A percentile compares a stretch with the other conserved stretches of the same genome.
Conservation (phyloP, 768 basidiomycete species). For the Leccinum obscurum region DNA sequence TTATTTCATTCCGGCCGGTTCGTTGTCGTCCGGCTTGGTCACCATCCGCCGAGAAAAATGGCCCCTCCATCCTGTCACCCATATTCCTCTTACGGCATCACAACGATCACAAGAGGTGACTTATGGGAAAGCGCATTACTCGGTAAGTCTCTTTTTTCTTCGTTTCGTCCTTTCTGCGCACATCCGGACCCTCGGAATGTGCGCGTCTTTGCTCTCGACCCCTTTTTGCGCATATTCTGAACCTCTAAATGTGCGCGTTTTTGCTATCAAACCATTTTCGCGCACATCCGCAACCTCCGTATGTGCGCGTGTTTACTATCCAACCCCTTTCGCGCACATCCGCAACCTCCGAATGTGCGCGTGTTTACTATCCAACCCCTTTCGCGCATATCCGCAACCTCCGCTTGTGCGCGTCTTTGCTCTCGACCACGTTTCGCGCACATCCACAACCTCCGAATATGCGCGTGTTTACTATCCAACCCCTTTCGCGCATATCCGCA, state of each 20-base stretch:
- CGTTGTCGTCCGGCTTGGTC: neutral
- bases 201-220: neutral
- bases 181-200: neutral
- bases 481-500: too few species aligned
- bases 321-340: neutral
- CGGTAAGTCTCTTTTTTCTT: neutral
- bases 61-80: neutral
- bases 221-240: too few species aligned
- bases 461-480: neutral
- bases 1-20: too few species aligned
- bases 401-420: too few species aligned
- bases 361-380: too few species aligned
- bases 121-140: neutral
- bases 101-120: constrained; percentile 5
- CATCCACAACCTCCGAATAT: neutral
- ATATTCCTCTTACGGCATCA: neutral
- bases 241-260: too few species aligned
- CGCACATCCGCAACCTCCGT: too few species aligned
- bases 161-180: neutral
- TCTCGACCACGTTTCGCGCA: neutral
- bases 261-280: neutral
- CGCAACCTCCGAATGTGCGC: neutral
- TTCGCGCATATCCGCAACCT: too few species aligned
- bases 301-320: too few species aligned
- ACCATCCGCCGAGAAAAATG: neutral